Base-by-base conservation (phyloP, 306 rosid species). In the Cicer cuneatum region DNA sequence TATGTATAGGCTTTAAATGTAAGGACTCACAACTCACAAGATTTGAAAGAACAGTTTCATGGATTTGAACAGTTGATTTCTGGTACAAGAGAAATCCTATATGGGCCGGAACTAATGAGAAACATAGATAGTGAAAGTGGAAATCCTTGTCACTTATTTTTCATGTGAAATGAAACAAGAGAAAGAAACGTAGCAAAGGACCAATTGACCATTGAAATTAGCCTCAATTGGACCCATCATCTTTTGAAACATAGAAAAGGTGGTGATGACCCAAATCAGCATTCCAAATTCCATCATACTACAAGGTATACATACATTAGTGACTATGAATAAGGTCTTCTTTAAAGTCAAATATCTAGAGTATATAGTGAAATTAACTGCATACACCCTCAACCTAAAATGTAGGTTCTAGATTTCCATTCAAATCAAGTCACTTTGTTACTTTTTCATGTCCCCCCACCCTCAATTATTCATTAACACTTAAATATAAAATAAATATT, bases 21-120 rank as follows among this genome's bases (percentile, higher is more conserved):
- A 62, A 29, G 69, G 10, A 14, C 46, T 45, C 18, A 53, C 10
- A 53, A 59, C 46, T 45, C 18, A 54, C 10, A 53, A 59, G 42
- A 68, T 41, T n/a, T 43, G 45, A 74, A 74, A 78, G 18, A 68
- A 54, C 39, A 29, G 38, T 78, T 78, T 69, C 72, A 70, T 71
- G 1, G 14, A 35, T 61, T 69, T 54, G 21, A 3, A 62, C 46
- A 56, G 45, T 35, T 68, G 46, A 14, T 63, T 43, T 53, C 2
- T 73, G 35, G 67, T 33, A 39, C 10, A 6, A 53, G 47, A n/a
- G 7, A 62, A 45, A 37, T 61, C 56, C 4, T 19, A 68, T n/a
- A 7, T n/a, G 24, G 58, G 2, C 71, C 60, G 38, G 64, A 75
- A 75, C 53, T 64, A 24, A 24, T 11, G 21, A 66, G 60, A 45